A percentile compares a stretch with the other conserved stretches of the same genome.
Evolutionary conservation across 441 rosid genomes (phyloP).

Genomic region (Codiaeum variegatum): DNA sequence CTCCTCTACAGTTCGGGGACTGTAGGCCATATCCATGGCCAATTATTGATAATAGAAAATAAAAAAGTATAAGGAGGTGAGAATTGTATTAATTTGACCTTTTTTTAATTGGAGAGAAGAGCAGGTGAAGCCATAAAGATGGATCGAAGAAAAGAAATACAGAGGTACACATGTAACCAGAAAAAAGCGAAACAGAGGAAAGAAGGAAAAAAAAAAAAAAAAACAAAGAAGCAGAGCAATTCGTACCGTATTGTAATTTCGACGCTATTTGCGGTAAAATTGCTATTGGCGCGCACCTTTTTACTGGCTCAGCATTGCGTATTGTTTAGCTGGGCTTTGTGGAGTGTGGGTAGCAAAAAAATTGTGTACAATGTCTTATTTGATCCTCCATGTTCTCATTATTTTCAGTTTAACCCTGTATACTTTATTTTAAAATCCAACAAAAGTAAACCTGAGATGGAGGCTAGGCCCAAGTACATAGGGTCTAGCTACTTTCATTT

Average conservation of each 20-base stretch:
- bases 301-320: neutral
- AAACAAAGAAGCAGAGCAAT: neutral
- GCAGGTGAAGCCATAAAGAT: slow-evolving; percentile 9
- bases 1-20: slow-evolving; percentile 82
- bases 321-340: neutral
- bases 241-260: neutral
- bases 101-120: slow-evolving; percentile 1
- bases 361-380: neutral
- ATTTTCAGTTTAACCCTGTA: neutral
- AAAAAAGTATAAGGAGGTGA: neutral
- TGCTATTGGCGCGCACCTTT: slow-evolving; percentile 17
- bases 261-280: slow-evolving; percentile 9
- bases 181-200: neutral
- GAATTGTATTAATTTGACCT: neutral
- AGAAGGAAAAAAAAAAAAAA: neutral
- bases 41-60: neutral
- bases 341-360: slow-evolving; percentile 9
- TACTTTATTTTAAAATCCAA: neutral
- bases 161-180: slow-evolving; percentile 6
- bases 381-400: neutral
- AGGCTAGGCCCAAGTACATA: too few species aligned
- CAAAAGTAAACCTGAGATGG: neutral
- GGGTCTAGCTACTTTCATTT: too few species aligned
- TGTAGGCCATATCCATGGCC: slow-evolving; percentile 36
- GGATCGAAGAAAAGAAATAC: slow-evolving; percentile 12